These are phyloP conservation scores for Teratosphaeria destructans DNA, from an alignment of 2,329 filamentous ascomycete species.

Conservation along the genomic window DNA sequence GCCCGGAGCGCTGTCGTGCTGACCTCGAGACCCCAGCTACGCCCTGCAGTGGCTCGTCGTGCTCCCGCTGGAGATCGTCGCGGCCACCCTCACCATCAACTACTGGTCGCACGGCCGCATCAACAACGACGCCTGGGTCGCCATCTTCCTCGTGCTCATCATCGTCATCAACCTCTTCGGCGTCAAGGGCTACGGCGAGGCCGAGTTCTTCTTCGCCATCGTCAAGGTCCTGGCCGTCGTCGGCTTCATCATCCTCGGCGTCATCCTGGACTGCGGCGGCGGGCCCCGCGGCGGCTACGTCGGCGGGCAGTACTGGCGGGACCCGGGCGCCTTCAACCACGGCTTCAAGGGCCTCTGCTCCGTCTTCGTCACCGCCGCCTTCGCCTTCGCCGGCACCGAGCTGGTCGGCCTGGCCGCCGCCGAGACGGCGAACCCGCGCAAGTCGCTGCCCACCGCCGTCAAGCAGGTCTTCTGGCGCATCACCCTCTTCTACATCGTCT, in stretches of 20 bases:
- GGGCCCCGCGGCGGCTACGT: slow-evolving; percentile 66
- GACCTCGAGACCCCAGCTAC: slow-evolving; percentile 4
- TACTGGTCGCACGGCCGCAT: slow-evolving; percentile 29
- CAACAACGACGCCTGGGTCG: slow-evolving; percentile 65
- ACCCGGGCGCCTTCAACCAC: slow-evolving; percentile 76
- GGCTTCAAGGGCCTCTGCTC: slow-evolving; percentile 75
- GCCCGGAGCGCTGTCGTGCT: neutral
- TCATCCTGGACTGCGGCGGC: slow-evolving; percentile 76
- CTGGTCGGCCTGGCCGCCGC: slow-evolving; percentile 67
- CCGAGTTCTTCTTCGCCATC: slow-evolving; percentile 15
- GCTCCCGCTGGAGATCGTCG: slow-evolving; percentile 18
- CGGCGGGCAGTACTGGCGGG: slow-evolving; percentile 63
- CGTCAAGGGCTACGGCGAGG: slow-evolving; percentile 49
- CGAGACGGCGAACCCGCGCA: slow-evolving; percentile 67
- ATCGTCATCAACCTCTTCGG: slow-evolving; percentile 78
- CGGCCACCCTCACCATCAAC: slow-evolving; percentile 17
- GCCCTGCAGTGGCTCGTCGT: slow-evolving; percentile 16
- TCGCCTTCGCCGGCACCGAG: slow-evolving; percentile 67
- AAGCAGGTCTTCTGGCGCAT: slow-evolving; percentile 97
- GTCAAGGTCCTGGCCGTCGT: slow-evolving; percentile 79
- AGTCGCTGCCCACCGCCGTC: slow-evolving; percentile 73
- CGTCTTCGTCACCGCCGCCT: slow-evolving; percentile 67
- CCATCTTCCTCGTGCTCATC: slow-evolving; percentile 68
- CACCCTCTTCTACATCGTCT: slow-evolving; percentile 78
- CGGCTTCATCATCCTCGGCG: slow-evolving; percentile 78